Evolutionary conservation across 2,329 filamentous ascomycete genomes (phyloP), one percentile per base, ranked within the genome.

Genomic region (Fusarium subglutinans): DNA sequence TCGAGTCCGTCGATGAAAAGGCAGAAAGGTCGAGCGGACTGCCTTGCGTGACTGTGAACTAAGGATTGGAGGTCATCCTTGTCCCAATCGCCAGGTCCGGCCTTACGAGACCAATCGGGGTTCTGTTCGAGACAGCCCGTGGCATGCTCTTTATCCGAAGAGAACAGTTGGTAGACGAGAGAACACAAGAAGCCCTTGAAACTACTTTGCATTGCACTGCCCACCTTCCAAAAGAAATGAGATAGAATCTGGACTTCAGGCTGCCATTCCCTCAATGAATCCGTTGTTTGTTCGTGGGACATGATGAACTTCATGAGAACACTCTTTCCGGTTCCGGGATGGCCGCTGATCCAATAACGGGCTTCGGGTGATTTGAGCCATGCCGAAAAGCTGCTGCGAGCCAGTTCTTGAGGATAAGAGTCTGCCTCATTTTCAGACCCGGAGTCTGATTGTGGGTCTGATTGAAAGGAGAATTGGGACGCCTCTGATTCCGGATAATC

Each of bases 291-390:
- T 11, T 4, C 0, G 0, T 53, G 8, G 1, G 50, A 37, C 3
- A 26, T 0, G 4, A 53, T 37, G 0, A 37, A 15, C 7, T 22
- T 53, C 33, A 53, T 53, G 0, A 53, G 0, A 0, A 53, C 50
- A 3, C 50, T 53, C 0, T 53, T 53, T 2, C 50, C 50, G 0
- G 33, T 9, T 0, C 33, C 50, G 9, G 33, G 50, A 0, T 0
- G 0, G 3, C 50, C 50, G 2, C 50, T 53, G 0, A 53, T 22
- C 50, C 50, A 53, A 0, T 53, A 53, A 0, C 18, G 18, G 13
- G 0, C 0, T 1, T 5, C n/a, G 0, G 6, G 0, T 0, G 33
- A 53, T 26, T 26, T 2, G 0, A 53, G n/a, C 50, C 50, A 53
- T 22, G 0, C 15, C 0, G 3, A 4, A 22, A 51, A 35, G 30